These are phyloP conservation scores for Chlamydomonas sp. DNA, from an alignment of 139 green algal species.

Conservation along the genomic window DNA sequence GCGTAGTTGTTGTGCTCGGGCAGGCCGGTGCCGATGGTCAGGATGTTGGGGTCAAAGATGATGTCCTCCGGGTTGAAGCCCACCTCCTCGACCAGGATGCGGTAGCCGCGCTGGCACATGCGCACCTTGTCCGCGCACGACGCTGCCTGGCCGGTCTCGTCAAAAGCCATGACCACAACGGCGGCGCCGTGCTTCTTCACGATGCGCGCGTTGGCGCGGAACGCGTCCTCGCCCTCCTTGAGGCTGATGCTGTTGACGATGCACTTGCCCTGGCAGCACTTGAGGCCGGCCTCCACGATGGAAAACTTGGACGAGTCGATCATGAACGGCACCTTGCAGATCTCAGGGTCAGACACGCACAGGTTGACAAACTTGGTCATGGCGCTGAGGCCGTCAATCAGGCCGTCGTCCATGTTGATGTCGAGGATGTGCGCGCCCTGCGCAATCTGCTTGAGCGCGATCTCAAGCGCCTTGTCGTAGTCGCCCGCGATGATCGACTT, in stretches of 20 bases:
- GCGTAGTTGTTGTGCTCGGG: constrained; percentile 99
- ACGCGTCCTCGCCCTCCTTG: constrained; percentile 94
- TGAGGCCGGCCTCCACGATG: constrained; percentile 95
- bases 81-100: constrained; percentile 92
- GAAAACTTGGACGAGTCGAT: constrained; percentile 96
- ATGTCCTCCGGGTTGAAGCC: constrained; percentile 94
- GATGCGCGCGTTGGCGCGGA: constrained; percentile 71
- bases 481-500: constrained; percentile 92
- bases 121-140: constrained; percentile 71
- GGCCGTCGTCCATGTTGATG: constrained; percentile 98
- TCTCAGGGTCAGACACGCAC: constrained; percentile 90
- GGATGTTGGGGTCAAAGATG: constrained; percentile 99
- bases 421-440: constrained; percentile 88
- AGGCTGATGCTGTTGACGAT: constrained; percentile 98
- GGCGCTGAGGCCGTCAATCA: constrained; percentile 89
- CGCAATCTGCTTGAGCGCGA: constrained; percentile 75
- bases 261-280: constrained; percentile 91
- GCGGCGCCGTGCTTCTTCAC: constrained; percentile 85
- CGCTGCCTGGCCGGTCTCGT: constrained; percentile 84
- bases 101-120: constrained; percentile 92
- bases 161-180: constrained; percentile 98
- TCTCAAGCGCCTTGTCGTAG: constrained; percentile 90
- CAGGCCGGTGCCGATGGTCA: constrained; percentile 94
- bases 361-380: constrained; percentile 98
- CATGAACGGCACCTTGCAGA: constrained; percentile 94